Evolutionary conservation across 2,329 filamentous ascomycete species (phyloP), one percentile per base, ranked within the genome.

Genomic region (Stagonosporopsis chrysanthemi): DNA sequence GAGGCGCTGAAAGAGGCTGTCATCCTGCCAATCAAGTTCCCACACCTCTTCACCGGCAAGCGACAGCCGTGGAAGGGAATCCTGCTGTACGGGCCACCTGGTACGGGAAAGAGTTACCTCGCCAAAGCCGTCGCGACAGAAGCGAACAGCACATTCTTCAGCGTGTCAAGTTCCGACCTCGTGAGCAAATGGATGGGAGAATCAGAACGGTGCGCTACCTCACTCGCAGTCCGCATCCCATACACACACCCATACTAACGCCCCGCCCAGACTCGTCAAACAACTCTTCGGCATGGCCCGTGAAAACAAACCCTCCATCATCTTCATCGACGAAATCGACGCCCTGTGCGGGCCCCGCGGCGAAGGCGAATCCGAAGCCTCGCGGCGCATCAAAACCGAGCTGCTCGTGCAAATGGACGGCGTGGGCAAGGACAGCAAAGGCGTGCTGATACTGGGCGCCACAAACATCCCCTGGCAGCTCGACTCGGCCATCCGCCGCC

Each of bases 101-200:
- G 95, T 72, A 99, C 95, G 5, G 95, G 95, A 81, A 99, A 99
- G 83, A 95, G 90, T 82, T 97, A 97, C 77, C 82, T 99, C 51
- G 95, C 95, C 61, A 99, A 98, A 78, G 95, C 95, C 2, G 94
- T 99, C 47, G 95, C 95, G 50, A 99, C 95, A 17, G 95, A 99
- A 79, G 95, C 95, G 57, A 98, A 99, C 78, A 97, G 93, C 78
- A 98, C 95, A 3, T 99, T 99, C 76, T 99, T 99, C 84, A 97
- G 92, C 73, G 94, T 99, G 65, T 96, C 91, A 79, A 96, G 91
- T 83, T 96, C 92, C 74, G 95, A 99, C 76, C 78, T 99, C 77
- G 95, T 99, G 60, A 97, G 92, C 77, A 99, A 99, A 76, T 99
- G 95, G 95, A 99, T 99, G 95, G 95, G 95, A 81, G 95, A 99